Conservation (phyloP, 1,284 basidiomycete genomes). For the Melampsora americana region DNA sequence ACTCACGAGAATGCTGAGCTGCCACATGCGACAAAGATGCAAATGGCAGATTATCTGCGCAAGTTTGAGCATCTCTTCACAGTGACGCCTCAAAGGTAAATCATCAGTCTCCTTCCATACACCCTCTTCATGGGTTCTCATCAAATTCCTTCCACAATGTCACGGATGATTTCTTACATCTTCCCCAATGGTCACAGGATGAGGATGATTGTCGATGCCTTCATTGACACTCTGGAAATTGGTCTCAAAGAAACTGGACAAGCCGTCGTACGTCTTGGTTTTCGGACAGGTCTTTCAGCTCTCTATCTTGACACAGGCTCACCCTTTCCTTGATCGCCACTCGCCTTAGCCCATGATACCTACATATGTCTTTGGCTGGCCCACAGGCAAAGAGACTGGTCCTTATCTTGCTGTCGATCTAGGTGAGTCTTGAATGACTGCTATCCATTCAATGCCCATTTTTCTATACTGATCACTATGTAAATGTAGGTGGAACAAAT, state of each 20-base stretch:
- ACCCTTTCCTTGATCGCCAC: neutral
- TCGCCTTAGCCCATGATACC: slow-evolving; percentile 81
- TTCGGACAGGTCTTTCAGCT: neutral
- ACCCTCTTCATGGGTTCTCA: too few relatives aligned
- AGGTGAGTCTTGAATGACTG: slow-evolving; percentile 58
- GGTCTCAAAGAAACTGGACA: slow-evolving; percentile 80
- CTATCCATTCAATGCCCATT: neutral
- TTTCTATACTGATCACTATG: neutral
- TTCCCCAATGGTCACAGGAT: slow-evolving; percentile 34
- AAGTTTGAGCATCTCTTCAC: slow-evolving; percentile 60
- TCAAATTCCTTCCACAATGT: neutral
- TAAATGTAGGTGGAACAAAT: slow-evolving; percentile 64
- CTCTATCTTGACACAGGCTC: neutral
- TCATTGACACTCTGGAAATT: slow-evolving; percentile 83
- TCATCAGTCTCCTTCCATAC: too few relatives aligned
- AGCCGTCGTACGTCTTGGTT: slow-evolving; percentile 69
- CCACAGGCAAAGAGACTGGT: slow-evolving; percentile 80
- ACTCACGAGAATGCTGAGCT: slow-evolving; percentile 41
- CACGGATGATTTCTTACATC: neutral
- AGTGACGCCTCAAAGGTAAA: slow-evolving; percentile 72
- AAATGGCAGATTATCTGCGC: slow-evolving; percentile 49
- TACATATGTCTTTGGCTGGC: slow-evolving; percentile 96
- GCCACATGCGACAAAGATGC: slow-evolving; percentile 40
- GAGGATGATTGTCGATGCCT: slow-evolving; percentile 76
- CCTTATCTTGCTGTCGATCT: slow-evolving; percentile 92